These are phyloP conservation scores for Chrysoporthe deuterocubensis DNA, from an alignment of 2,329 filamentous ascomycete genomes.

Conservation along the genomic window DNA sequence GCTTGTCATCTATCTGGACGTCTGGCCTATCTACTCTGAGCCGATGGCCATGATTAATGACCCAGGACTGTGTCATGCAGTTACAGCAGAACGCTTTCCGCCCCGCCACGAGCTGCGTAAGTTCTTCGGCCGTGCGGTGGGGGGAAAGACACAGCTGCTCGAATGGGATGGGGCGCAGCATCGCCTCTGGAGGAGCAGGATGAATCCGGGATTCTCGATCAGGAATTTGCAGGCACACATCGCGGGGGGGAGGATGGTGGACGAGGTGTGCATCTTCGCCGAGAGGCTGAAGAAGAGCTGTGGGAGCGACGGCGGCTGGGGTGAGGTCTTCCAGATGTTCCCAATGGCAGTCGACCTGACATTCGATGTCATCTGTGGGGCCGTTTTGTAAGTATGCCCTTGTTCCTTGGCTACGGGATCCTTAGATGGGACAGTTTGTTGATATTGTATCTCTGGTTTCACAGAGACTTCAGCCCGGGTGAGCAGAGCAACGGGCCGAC, in stretches of 20 bases:
- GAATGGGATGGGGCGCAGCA: conserved; percentile 21
- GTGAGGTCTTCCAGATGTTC: conserved; percentile 13
- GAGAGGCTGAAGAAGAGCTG: conserved; percentile 6
- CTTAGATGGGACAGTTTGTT: too few species aligned
- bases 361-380: conserved; percentile 24
- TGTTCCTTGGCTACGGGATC: neutral
- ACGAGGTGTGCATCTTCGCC: conserved; percentile 14
- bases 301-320: conserved; percentile 9
- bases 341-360: conserved; percentile 22
- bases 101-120: conserved; percentile 20
- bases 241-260: conserved; percentile 12
- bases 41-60: conserved; percentile 21
- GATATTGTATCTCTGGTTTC: too few species aligned
- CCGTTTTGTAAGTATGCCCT: conserved; percentile 15
- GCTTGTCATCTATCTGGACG: conserved; percentile 31
- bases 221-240: conserved; percentile 17
- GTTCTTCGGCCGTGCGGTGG: conserved; percentile 5
- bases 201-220: conserved; percentile 21
- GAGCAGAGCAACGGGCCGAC: conserved; percentile 21
- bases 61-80: conserved; percentile 19
- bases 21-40: conserved; percentile 31
- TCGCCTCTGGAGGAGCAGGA: conserved; percentile 14
- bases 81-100: conserved; percentile 14
- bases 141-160: conserved; percentile 12
- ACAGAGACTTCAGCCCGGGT: conserved; percentile 20